A percentile compares a stretch with the other conserved stretches of the same genome.
Evolutionary conservation across 1,284 basidiomycete species (phyloP).

Genomic region (Amylostereum areolatum): DNA sequence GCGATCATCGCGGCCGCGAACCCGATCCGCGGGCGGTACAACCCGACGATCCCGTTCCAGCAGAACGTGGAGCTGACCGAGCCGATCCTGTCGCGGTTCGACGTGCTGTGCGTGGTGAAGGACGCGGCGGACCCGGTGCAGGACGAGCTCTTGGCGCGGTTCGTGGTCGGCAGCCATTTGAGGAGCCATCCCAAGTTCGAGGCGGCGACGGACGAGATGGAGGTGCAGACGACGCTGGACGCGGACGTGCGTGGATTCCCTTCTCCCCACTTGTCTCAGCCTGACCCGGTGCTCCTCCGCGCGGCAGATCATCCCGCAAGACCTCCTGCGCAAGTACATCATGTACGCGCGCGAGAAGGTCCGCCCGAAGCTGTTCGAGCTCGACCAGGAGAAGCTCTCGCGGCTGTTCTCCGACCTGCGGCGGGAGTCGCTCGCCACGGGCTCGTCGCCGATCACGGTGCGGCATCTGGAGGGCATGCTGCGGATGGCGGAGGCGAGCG

Average conservation of each 20-base stretch:
- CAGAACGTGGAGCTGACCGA: conserved; percentile 99
- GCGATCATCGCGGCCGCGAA: conserved; percentile 98
- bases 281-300: not conserved
- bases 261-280: conserved; percentile 4
- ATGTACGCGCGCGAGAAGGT: conserved; percentile 97
- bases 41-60: conserved; percentile 93
- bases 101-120: conserved; percentile 97
- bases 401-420: conserved; percentile 96
- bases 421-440: conserved; percentile 93
- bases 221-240: conserved; percentile 85
- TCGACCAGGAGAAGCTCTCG: conserved; percentile 95
- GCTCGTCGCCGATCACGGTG: conserved; percentile 97
- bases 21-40: conserved; percentile 93
- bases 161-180: conserved; percentile 95
- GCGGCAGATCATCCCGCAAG: conserved; percentile 89
- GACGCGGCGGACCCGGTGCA: conserved; percentile 95
- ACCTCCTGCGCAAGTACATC: conserved; percentile 96
- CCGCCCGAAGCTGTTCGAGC: conserved; percentile 86
- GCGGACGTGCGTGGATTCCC: conserved; percentile 66
- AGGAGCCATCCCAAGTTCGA: conserved; percentile 94
- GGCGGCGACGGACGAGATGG: conserved; percentile 77
- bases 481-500: conserved; percentile 96
- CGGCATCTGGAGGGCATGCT: conserved; percentile 99
- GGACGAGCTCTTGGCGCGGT: conserved; percentile 94
- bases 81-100: conserved; percentile 98